Evolutionary conservation across 768 basidiomycete species (phyloP).

Genomic region (Russula virescens): DNA sequence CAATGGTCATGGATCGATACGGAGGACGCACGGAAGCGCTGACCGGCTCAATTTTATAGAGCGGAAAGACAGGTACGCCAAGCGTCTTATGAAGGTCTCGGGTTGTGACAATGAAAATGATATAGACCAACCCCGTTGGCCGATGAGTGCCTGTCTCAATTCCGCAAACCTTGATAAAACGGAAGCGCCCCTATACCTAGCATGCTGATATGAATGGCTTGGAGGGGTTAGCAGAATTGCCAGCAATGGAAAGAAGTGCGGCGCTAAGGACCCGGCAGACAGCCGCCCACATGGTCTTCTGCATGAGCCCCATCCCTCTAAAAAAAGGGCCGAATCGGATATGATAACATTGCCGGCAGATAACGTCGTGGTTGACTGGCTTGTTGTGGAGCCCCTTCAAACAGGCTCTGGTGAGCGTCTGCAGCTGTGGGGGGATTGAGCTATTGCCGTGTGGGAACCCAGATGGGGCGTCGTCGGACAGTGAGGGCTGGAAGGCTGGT

Average conservation of each 20-base stretch:
- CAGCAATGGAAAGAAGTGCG: constrained; percentile 15
- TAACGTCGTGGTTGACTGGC: not conserved
- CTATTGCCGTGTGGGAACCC: not conserved
- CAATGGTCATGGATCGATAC: constrained; percentile 19
- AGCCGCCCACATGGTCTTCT: not conserved
- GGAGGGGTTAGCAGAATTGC: constrained; percentile 11
- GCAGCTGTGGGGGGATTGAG: not conserved
- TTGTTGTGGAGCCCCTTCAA: not conserved
- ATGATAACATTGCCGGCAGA: not conserved
- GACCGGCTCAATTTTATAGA: constrained; percentile 15
- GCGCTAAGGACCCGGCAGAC: constrained; percentile 4
- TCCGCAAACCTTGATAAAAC: constrained; percentile 14
- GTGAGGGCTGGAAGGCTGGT: not conserved
- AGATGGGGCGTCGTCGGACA: not conserved
- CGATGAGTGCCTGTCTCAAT: not conserved
- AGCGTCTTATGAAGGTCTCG: not conserved
- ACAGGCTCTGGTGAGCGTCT: not conserved
- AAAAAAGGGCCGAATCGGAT: not conserved
- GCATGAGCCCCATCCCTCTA: not conserved
- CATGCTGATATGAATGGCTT: constrained; percentile 1
- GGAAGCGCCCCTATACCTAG: not conserved
- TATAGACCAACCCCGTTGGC: not conserved
- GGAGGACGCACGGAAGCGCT: not conserved
- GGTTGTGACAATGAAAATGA: constrained; percentile 11
- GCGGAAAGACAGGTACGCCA: not conserved